phyloP scores from a whole-genome alignment of 2,329 filamentous ascomycete genomes.

The Achaetomium macrosporum region DNA sequence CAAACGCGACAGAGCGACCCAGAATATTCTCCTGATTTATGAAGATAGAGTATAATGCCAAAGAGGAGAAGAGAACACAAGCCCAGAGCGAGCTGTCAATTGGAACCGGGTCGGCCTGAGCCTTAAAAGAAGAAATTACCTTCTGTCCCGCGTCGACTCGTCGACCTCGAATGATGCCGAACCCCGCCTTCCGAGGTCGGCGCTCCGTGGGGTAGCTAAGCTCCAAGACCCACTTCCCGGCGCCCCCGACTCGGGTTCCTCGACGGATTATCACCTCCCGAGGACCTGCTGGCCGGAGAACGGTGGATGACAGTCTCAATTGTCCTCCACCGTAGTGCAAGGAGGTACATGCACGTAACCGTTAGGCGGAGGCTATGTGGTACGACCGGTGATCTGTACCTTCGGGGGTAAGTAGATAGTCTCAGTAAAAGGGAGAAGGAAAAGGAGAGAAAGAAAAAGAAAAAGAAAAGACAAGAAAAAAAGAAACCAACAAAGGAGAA shows the following conservation, averaged over 20 bases:
- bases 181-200: slow-evolving; percentile 37
- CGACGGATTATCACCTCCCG: background rate
- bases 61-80: background rate
- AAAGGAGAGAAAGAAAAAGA: background rate
- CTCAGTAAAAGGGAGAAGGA: too few relatives aligned
- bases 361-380: background rate
- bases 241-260: slow-evolving; percentile 2
- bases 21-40: background rate
- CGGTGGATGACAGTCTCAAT: too few relatives aligned
- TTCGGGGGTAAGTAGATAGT: too few relatives aligned
- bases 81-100: background rate
- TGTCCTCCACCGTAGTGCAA: too few relatives aligned
- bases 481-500: background rate
- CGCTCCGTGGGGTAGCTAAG: too few relatives aligned
- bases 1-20: too few relatives aligned
- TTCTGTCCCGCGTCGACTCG: too few relatives aligned
- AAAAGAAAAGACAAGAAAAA: background rate
- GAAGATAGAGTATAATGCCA: background rate
- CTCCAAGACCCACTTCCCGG: slow-evolving; percentile 8
- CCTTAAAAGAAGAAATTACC: background rate
- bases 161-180: slow-evolving; percentile 10
- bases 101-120: background rate
- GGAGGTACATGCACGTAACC: too few relatives aligned
- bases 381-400: too few relatives aligned
- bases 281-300: too few relatives aligned